Base-by-base conservation (phyloP, 352 stramenopile species). In the Globisporangium spiculum region DNA sequence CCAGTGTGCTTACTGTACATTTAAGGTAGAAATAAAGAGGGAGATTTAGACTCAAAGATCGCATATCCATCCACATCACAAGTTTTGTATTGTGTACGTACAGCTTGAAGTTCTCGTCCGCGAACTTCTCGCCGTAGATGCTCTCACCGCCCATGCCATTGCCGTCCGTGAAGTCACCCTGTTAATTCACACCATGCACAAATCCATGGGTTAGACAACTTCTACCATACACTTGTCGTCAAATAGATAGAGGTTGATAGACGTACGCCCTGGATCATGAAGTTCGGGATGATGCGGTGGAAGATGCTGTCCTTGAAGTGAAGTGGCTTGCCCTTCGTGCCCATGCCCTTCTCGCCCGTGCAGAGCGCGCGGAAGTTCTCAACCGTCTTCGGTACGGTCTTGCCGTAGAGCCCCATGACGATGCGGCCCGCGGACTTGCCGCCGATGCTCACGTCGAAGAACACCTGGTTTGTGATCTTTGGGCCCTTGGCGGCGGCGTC, bases 271-370 rank as follows among this genome's bases (percentile, higher is more conserved):
- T 94, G 97, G 65, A 90, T 75, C 93, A 97, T 98, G 62, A 97
- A 98, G 74, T 97, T 88, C 6, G 92, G 96, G 76, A 99, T 99
- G 65, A 99, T 96, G 67, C 97, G 88, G 88, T 99, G 98, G 82
- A 99, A 99, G 20, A 78, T 81, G 75, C 80, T 91, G 60, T 81
- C 97, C 81, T 99, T 99, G 86, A 97, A 99, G 81, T 99, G 94
- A 24, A 99, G 80, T 20, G 94, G 79, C 83, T 99, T 99, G 62
- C 97, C 97, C 14, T 79, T 93, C 63, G 86, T 87, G 60, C 95
- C 96, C 41, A 96, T 78, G 67, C 74, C 74, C 73, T 87, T 86
- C 66, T 86, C 79, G 55, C 78, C 79, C 54, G 79, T 87, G 76
- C 79, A 86, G 22, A 87, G 68, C 52, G 76, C 75, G 62, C 78